These are phyloP conservation scores for Apiospora phragmitis DNA, from an alignment of 2,329 filamentous ascomycete genomes.

Conservation along the genomic window DNA sequence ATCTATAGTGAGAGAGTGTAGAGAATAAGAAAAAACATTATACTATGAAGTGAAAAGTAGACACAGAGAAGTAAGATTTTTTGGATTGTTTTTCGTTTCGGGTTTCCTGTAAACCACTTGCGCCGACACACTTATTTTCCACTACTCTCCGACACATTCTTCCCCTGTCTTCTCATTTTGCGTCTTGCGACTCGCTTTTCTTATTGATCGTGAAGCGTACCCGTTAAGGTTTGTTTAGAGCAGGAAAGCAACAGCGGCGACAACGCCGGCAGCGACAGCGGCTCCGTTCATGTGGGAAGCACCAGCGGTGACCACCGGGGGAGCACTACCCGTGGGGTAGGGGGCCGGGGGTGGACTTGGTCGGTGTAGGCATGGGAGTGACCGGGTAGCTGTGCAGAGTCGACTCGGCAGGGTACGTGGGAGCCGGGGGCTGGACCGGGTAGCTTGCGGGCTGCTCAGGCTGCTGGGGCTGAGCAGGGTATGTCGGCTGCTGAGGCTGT, in stretches of 20 bases:
- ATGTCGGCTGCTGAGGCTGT: background rate
- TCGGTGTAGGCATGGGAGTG: background rate
- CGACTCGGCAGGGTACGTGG: background rate
- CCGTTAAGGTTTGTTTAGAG: background rate
- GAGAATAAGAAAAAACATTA: background rate
- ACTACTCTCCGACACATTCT: background rate
- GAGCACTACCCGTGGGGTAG: background rate
- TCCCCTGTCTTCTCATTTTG: background rate
- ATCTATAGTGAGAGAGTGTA: conserved; percentile 5
- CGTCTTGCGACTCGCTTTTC: conserved; percentile 6
- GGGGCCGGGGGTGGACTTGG: background rate
- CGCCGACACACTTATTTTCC: background rate
- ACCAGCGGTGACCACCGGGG: conserved; percentile 1
- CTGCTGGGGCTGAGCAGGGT: background rate
- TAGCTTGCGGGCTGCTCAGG: background rate
- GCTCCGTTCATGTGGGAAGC: background rate
- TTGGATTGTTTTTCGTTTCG: background rate
- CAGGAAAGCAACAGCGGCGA: background rate
- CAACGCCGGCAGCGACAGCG: background rate
- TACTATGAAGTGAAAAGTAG: background rate
- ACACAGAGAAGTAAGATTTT: background rate
- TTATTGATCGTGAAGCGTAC: background rate
- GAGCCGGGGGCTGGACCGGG: background rate
- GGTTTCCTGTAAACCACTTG: background rate
- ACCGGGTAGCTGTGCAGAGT: background rate